Evolutionary conservation across 495 filamentous ascomycete genomes (phyloP).

Genomic region (Penicillium lagena): DNA sequence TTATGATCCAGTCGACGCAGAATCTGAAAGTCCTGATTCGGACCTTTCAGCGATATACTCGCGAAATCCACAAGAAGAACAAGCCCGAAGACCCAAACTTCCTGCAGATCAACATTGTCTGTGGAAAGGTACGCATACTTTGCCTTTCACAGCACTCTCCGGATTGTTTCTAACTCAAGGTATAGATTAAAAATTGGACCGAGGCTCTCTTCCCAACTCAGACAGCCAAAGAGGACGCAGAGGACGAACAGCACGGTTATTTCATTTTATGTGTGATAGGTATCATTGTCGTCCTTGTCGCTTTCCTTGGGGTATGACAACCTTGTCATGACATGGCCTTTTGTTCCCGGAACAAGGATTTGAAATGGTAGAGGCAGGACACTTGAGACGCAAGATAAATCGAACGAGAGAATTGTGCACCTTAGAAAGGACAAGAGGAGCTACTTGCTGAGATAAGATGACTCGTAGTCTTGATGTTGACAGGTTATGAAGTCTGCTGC

Average conservation of each 20-base stretch:
- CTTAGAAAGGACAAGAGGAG: too few species aligned
- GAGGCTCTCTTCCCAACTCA: constrained; percentile 86
- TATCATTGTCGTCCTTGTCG: constrained; percentile 54
- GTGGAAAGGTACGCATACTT: constrained; percentile 63
- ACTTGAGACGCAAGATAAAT: too few species aligned
- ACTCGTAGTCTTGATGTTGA: too few species aligned
- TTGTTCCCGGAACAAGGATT: too few species aligned
- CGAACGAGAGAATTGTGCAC: too few species aligned
- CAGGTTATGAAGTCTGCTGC: too few species aligned
- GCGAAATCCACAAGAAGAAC: constrained; percentile 89
- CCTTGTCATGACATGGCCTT: too few species aligned
- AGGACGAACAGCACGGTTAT: constrained; percentile 51
- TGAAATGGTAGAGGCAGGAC: too few species aligned
- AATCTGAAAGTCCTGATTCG: constrained; percentile 75
- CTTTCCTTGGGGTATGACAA: constrained; percentile 49
- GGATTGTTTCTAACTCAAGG: too few species aligned
- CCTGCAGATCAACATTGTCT: constrained; percentile 84
- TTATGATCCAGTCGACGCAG: constrained; percentile 90
- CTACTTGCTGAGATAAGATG: too few species aligned
- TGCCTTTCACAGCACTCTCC: neutral
- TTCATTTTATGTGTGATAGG: constrained; percentile 57
- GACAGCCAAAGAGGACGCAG: constrained; percentile 44
- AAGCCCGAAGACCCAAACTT: constrained; percentile 90
- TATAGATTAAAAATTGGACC: constrained; percentile 92
- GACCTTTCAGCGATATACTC: constrained; percentile 67